These are phyloP conservation scores for Thermomyces lanuginosus DNA, from an alignment of 2,329 filamentous ascomycete genomes.

Conservation along the genomic window DNA sequence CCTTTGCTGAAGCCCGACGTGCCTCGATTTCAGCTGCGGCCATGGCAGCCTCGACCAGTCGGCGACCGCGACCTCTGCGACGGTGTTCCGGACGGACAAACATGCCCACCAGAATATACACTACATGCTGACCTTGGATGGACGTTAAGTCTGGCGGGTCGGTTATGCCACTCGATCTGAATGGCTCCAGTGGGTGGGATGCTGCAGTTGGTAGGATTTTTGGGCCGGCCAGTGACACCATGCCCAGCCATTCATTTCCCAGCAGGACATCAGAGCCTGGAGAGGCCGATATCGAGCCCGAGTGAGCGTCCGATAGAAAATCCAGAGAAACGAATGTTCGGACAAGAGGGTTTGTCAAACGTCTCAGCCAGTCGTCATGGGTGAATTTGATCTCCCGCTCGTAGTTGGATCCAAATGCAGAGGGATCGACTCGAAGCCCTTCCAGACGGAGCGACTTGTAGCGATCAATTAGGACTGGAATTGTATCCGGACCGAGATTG, in stretches of 20 bases:
- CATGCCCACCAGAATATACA: conserved; percentile 14
- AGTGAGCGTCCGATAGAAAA: too few species aligned
- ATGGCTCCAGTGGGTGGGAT: too few species aligned
- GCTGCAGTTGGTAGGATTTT: conserved; percentile 5
- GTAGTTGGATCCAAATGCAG: conserved; percentile 16
- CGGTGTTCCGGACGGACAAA: conserved; percentile 12
- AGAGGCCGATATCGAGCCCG: neutral
- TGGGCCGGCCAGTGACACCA: conserved; percentile 14
- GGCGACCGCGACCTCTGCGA: conserved; percentile 10
- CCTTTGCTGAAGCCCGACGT: conserved; percentile 3
- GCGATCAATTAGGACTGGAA: conserved; percentile 5
- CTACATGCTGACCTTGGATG: conserved; percentile 7
- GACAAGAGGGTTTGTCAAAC: conserved; percentile 13
- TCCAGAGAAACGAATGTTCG: conserved; percentile 14
- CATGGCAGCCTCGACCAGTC: conserved; percentile 8
- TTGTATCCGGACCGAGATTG: neutral
- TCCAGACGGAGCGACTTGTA: conserved; percentile 13
- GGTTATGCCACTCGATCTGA: neutral
- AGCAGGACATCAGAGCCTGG: conserved; percentile 4
- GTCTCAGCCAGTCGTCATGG: conserved; percentile 12
- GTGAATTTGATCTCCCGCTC: conserved; percentile 13
- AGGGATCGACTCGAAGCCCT: conserved; percentile 14
- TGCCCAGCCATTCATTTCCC: conserved; percentile 15
- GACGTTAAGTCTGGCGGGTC: conserved; percentile 1
- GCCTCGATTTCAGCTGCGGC: conserved; percentile 7